Percentiles rank a stretch among this genome's conserved stretches.
These are phyloP conservation scores for Macrolepiota fuliginosa DNA, from an alignment of 768 basidiomycete species.

Conservation along the genomic window DNA sequence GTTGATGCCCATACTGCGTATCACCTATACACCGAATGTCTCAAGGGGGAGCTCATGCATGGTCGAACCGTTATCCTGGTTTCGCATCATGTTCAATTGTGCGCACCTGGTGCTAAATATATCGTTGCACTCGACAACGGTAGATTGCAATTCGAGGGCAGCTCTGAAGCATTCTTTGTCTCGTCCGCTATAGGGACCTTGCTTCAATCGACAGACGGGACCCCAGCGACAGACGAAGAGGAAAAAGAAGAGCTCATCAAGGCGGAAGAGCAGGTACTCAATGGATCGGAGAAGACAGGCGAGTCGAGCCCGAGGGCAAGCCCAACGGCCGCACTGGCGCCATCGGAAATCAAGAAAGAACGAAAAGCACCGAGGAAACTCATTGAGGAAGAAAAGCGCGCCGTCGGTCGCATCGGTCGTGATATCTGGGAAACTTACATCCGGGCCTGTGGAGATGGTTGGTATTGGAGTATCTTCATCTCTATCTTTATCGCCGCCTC, in stretches of 20 bases:
- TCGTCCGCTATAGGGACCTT: slow-evolving; percentile 67
- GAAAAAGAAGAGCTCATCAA: slow-evolving; percentile 47
- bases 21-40: slow-evolving; percentile 80
- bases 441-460: slow-evolving; percentile 39
- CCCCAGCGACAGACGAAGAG: slow-evolving; percentile 47
- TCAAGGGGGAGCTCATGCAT: slow-evolving; percentile 79
- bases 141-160: slow-evolving; percentile 73
- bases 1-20: slow-evolving; percentile 94
- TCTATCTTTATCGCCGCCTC: slow-evolving; percentile 54
- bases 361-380: slow-evolving; percentile 67
- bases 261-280: slow-evolving; percentile 26
- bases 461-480: slow-evolving; percentile 60
- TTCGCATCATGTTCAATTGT: slow-evolving; percentile 92
- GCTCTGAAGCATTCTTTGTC: slow-evolving; percentile 56
- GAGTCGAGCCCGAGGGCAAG: slow-evolving; percentile 32
- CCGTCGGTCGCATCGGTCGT: slow-evolving; percentile 64
- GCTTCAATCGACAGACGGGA: slow-evolving; percentile 49
- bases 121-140: slow-evolving; percentile 85
- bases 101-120: slow-evolving; percentile 74
- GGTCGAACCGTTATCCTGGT: slow-evolving; percentile 89
- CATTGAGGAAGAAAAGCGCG: slow-evolving; percentile 81
- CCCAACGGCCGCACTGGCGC: slow-evolving; percentile 39
- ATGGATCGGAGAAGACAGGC: slow-evolving; percentile 50
- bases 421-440: slow-evolving; percentile 57
- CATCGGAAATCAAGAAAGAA: slow-evolving; percentile 26